A percentile compares a stretch with the other conserved stretches of the same genome.
Conservation (phyloP, 2,329 filamentous ascomycete genomes). For the Aspergillus amoenus region DNA sequence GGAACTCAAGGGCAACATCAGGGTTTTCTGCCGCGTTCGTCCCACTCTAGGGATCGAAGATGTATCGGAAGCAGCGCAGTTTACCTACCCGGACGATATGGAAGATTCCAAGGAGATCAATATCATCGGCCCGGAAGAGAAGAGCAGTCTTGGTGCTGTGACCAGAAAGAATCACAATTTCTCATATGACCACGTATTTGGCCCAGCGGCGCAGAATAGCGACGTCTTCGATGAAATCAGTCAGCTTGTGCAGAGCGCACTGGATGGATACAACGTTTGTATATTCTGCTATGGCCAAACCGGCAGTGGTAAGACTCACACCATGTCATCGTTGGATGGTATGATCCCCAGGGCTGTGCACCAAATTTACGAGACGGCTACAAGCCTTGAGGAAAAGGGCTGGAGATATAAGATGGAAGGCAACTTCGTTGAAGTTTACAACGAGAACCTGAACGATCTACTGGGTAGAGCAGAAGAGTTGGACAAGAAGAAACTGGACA, state of each 20-base stretch:
- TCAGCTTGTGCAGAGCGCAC: constrained; percentile 90
- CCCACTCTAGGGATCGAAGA: constrained; percentile 64
- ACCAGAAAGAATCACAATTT: constrained; percentile 80
- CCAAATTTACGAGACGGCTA: constrained; percentile 90
- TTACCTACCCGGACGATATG: constrained; percentile 74
- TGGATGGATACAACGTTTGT: constrained; percentile 98
- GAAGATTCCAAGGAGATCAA: constrained; percentile 86
- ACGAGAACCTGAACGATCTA: constrained; percentile 92
- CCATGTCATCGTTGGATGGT: constrained; percentile 86
- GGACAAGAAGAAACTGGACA: constrained; percentile 81
- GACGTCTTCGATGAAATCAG: constrained; percentile 96
- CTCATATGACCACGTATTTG: constrained; percentile 90
- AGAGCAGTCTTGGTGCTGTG: constrained; percentile 73
- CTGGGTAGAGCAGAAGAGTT: constrained; percentile 70
- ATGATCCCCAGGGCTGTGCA: constrained; percentile 94
- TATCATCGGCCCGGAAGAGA: constrained; percentile 79
- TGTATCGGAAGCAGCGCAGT: constrained; percentile 65
- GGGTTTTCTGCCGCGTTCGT: constrained; percentile 94
- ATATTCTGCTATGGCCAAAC: constrained; percentile 99
- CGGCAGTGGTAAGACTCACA: constrained; percentile 93
- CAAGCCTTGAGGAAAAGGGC: constrained; percentile 79
- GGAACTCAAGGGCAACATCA: constrained; percentile 96
- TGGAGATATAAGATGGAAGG: constrained; percentile 96
- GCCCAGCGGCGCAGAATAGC: constrained; percentile 71
- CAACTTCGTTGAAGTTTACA: constrained; percentile 96